Evolutionary conservation across 169 alveolate species (phyloP).

Genomic region (Babesia bigemina): DNA sequence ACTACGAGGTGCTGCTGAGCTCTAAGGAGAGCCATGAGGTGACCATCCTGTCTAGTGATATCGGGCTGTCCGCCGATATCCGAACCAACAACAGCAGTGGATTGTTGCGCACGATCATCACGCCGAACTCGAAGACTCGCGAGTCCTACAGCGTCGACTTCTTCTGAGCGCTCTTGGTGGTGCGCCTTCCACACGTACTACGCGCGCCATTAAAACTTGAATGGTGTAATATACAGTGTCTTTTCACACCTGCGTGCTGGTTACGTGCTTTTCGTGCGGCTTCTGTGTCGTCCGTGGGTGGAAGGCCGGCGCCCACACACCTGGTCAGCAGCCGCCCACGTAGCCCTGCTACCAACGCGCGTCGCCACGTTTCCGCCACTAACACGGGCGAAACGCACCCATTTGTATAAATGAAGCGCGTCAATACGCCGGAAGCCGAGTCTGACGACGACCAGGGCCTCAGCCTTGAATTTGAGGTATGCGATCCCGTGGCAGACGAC

Average conservation of each 20-base stretch:
- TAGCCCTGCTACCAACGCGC: no score
- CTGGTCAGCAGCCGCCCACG: background rate
- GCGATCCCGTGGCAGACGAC: background rate
- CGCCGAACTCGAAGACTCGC: conserved; percentile 9
- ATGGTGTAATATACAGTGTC: background rate
- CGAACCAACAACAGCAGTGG: background rate
- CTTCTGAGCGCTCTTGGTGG: background rate
- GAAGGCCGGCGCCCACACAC: conserved; percentile 2
- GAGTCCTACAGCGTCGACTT: background rate
- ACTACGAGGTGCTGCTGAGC: conserved; percentile 27
- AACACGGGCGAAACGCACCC: background rate
- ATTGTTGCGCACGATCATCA: conserved; percentile 1
- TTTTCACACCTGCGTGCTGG: background rate
- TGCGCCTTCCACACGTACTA: background rate
- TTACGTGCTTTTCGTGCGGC: background rate
- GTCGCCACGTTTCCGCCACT: background rate
- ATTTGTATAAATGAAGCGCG: conserved; percentile 1
- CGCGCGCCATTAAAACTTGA: no score
- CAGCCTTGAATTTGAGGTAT: conserved; percentile 27
- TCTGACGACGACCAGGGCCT: conserved; percentile 39
- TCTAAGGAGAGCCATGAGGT: conserved; percentile 1
- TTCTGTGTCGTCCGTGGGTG: background rate
- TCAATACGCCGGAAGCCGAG: background rate
- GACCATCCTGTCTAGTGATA: background rate
- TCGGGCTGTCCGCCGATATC: conserved; percentile 10